Conservation (phyloP, 768 basidiomycete genomes). For the Mycena maculata region DNA sequence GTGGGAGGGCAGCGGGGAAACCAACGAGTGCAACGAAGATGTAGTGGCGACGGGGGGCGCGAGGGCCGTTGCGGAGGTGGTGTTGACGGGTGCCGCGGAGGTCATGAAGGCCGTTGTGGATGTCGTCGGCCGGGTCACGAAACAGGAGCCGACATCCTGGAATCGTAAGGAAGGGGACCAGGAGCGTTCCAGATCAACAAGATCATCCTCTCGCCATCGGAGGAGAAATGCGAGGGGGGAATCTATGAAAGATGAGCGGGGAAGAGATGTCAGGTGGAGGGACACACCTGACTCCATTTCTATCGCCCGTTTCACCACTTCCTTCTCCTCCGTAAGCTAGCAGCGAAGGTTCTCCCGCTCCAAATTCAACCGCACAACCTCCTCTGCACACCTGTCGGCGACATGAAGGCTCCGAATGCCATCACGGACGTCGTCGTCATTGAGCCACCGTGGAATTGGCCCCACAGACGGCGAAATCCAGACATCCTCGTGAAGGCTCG, state of each 20-base stretch:
- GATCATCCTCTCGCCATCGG: neutral
- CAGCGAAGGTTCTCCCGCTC: conserved; percentile 37
- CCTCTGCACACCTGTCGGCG: conserved; percentile 35
- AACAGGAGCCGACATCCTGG: too few relatives aligned
- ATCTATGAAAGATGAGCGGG: too few relatives aligned
- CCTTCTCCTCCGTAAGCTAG: neutral
- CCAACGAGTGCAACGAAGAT: too few relatives aligned
- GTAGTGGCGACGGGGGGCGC: too few relatives aligned
- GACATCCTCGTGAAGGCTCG: conserved; percentile 49
- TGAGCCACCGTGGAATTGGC: conserved; percentile 45
- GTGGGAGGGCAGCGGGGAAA: too few relatives aligned
- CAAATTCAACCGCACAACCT: conserved; percentile 23
- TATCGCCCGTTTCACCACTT: neutral
- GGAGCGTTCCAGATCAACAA: neutral
- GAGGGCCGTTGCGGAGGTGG: too few relatives aligned
- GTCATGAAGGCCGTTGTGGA: too few relatives aligned
- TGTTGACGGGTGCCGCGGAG: too few relatives aligned
- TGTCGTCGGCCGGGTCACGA: too few relatives aligned
- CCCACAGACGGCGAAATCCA: conserved; percentile 42
- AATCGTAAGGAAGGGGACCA: neutral
- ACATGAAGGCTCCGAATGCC: conserved; percentile 43
- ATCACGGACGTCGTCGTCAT: conserved; percentile 42
- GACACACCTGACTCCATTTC: neutral
- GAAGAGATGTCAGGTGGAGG: neutral
- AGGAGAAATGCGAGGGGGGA: neutral